Base-by-base conservation (phyloP, 2,329 filamentous ascomycete genomes). In the Teratosphaeriaceae sp. region DNA sequence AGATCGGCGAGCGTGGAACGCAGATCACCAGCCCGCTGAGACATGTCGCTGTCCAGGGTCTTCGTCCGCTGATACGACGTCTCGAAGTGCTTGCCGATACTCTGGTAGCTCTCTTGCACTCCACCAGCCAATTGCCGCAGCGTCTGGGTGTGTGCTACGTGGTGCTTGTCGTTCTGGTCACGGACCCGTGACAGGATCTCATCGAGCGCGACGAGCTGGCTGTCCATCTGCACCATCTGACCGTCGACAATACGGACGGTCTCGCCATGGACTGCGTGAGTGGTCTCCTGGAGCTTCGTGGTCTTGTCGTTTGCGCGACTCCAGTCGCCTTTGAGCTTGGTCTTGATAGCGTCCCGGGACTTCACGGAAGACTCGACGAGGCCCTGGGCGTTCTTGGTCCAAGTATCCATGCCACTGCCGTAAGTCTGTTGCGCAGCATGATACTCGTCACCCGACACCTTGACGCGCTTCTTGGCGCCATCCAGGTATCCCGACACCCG, bases 151-250 rank as follows among this genome's bases (percentile, higher is more conserved):
- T 94, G 85, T 20, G 76, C 74, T 20, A 80, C 73, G 61, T 92
- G 83, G 59, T 94, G 88, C 15, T 73, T 72, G 22, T 83, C 79
- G 61, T 95, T 97, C 57, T 94, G 84, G 1, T 78, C 78, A 47
- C 83, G 80, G 38, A 94, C 88, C 23, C 85, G 81, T 23, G 82
- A 76, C 29, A 97, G 88, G 55, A 96, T 95, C 52, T 90, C 86
- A 57, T 97, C 90, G 6, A 98, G 75, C 1, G 87, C 85, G 44
- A 82, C 79, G 78, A 98, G 89, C 64, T 97, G 88, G n/a, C 74
- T 76, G 47, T 85, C 83, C 59, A 98, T 84, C 53, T 94, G 86
- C 43, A 78, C 76, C 68, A 94, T 85, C 66, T 98, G 92, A 44
- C 85, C 82, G 57, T 90, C 85, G 11, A 97, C 89, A 45, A 94